Conservation (phyloP, 441 rosid genomes). For the Populus hybrid region DNA sequence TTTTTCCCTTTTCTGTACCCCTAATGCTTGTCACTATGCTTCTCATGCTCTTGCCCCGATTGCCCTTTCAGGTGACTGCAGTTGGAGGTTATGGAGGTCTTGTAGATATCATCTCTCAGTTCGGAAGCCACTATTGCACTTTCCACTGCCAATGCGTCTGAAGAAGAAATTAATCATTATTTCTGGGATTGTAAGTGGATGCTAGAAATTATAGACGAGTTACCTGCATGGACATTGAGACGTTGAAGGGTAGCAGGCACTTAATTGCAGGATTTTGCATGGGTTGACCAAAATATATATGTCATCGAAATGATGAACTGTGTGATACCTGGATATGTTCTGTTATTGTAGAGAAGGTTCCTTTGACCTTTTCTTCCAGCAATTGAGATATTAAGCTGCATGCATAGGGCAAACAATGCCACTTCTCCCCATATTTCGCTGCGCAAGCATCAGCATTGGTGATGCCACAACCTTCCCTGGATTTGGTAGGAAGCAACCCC, state of each 20-base stretch:
- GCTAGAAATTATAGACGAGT: background rate
- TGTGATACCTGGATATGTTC: background rate
- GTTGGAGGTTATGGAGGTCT: conserved; percentile 94
- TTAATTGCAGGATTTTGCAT: background rate
- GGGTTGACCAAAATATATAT: background rate
- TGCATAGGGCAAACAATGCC: conserved; percentile 1
- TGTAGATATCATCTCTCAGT: conserved; percentile 85
- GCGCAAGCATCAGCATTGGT: conserved; percentile 36
- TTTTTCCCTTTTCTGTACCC: background rate
- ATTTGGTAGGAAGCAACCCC: conserved; percentile 30
- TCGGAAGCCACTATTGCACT: conserved; percentile 93
- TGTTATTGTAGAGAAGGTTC: background rate
- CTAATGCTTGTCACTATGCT: background rate
- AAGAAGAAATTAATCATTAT: conserved; percentile 10
- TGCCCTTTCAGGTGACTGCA: conserved; percentile 50
- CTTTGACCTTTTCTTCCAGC: background rate
- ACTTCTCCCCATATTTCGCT: conserved; percentile 38
- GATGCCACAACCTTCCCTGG: conserved; percentile 29
- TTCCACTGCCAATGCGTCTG: conserved; percentile 59
- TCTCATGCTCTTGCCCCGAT: background rate
- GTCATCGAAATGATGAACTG: background rate
- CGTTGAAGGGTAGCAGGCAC: background rate
- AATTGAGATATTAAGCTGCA: background rate
- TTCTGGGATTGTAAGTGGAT: background rate
- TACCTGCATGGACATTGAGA: background rate